A percentile compares a stretch with the other conserved stretches of the same genome.
These are phyloP conservation scores for Haberlea rhodopensis DNA, from an alignment of 257 asterid genomes.

Conservation along the genomic window DNA sequence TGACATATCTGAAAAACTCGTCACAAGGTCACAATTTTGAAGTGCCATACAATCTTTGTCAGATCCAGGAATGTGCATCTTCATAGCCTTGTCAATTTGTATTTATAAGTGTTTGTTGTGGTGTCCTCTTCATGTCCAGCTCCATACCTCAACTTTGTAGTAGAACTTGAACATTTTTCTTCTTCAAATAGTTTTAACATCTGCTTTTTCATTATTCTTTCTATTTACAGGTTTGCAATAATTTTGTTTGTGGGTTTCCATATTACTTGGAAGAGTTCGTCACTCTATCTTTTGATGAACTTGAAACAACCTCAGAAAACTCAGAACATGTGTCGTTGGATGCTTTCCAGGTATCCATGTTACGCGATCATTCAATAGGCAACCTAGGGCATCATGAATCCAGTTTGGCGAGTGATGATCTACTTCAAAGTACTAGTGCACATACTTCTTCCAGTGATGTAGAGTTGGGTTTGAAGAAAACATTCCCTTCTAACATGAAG, in stretches of 20 bases:
- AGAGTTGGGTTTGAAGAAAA: slow-evolving; percentile 22
- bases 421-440: slow-evolving; percentile 26
- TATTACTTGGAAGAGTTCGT: slow-evolving; percentile 65
- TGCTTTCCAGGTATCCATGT: background rate
- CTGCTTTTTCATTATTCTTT: background rate
- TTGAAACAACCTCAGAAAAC: slow-evolving; percentile 21
- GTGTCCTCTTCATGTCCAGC: too few relatives aligned
- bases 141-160: too few relatives aligned
- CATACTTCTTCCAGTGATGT: too few relatives aligned
- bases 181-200: slow-evolving; percentile 7
- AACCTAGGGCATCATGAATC: slow-evolving; percentile 25
- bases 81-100: background rate
- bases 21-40: background rate
- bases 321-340: background rate
- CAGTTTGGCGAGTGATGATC: slow-evolving; percentile 24
- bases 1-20: background rate
- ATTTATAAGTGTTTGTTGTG: too few relatives aligned
- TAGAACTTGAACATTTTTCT: background rate
- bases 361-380: background rate
- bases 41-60: background rate
- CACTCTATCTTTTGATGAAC: slow-evolving; percentile 31
- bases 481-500: slow-evolving; percentile 2
- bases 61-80: background rate
- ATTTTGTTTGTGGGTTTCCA: slow-evolving; percentile 68
- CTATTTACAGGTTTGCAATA: slow-evolving; percentile 44